Evolutionary conservation across 805 yeast genomes (phyloP).

Genomic region (Komagataella populi): DNA sequence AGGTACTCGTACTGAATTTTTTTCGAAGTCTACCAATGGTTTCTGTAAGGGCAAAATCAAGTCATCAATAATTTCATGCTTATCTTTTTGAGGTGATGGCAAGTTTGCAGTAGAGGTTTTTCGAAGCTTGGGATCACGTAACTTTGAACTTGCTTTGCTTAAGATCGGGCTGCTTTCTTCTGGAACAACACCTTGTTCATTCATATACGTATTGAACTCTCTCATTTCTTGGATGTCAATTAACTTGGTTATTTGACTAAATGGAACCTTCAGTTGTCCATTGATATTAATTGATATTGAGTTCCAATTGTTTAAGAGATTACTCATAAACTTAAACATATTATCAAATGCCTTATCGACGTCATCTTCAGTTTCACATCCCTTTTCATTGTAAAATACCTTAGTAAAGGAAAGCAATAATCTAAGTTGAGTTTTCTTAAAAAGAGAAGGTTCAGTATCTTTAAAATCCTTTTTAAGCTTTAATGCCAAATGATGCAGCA

Average conservation of each 20-base stretch:
- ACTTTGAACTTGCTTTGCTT: not conserved
- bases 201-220: not conserved
- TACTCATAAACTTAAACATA: constrained; percentile 13
- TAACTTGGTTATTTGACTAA: constrained; percentile 1
- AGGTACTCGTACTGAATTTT: not conserved
- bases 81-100: not conserved
- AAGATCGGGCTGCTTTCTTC: not conserved
- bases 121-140: not conserved
- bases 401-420: constrained; percentile 18
- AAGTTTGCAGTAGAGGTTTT: not conserved
- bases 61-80: not conserved
- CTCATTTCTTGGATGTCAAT: not conserved
- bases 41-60: not conserved
- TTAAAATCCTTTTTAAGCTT: constrained; percentile 14
- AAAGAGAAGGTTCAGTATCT: not conserved
- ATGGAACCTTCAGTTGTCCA: constrained; percentile 10
- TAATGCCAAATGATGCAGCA: constrained; percentile 13
- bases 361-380: constrained; percentile 6
- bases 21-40: not conserved
- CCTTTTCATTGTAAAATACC: constrained; percentile 5
- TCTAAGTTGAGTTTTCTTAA: constrained; percentile 15
- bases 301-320: constrained; percentile 11
- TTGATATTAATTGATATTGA: constrained; percentile 2
- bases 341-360: constrained; percentile 7
- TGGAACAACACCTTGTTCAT: not conserved